These are phyloP conservation scores for Spathaspora girioi DNA, from an alignment of 805 yeast species.

Conservation along the genomic window DNA sequence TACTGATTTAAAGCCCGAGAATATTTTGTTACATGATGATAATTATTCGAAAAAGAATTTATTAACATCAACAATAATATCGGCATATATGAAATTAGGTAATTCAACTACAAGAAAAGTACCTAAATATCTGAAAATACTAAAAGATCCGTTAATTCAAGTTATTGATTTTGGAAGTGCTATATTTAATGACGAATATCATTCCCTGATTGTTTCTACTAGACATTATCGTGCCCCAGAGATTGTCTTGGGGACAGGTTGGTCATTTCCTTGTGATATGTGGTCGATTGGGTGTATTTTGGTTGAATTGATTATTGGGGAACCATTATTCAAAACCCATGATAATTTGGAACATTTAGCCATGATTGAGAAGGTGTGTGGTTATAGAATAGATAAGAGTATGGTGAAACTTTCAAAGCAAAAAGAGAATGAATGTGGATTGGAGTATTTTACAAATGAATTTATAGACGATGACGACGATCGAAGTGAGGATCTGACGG, in stretches of 20 bases:
- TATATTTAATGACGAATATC: conserved; percentile 89
- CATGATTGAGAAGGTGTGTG: conserved; percentile 83
- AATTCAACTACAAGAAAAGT: conserved; percentile 12
- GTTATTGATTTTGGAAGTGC: conserved; percentile 98
- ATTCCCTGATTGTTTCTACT: conserved; percentile 87
- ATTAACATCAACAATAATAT: conserved; percentile 28
- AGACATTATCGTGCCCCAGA: conserved; percentile 98
- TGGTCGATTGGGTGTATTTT: conserved; percentile 96
- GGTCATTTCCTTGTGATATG: conserved; percentile 95
- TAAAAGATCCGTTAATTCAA: conserved; percentile 77
- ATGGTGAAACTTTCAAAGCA: conserved; percentile 33
- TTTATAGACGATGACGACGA: conserved; percentile 8
- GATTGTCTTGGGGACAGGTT: conserved; percentile 88
- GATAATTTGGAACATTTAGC: conserved; percentile 93
- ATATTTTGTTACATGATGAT: conserved; percentile 66
- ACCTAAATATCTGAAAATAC: conserved; percentile 42
- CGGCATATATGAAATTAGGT: conserved; percentile 27
- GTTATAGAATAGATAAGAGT: conserved; percentile 45
- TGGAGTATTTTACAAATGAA: conserved; percentile 32
- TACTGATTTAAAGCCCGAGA: conserved; percentile 96
- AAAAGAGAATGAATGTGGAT: conserved; percentile 38
- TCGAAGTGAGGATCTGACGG: conserved; percentile 1
- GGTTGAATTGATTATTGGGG: conserved; percentile 89
- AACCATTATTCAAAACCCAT: conserved; percentile 90
- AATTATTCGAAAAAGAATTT: conserved; percentile 37